phyloP scores from a whole-genome alignment of 2,329 filamentous ascomycete species.

The Aspergillus carbonarius region DNA sequence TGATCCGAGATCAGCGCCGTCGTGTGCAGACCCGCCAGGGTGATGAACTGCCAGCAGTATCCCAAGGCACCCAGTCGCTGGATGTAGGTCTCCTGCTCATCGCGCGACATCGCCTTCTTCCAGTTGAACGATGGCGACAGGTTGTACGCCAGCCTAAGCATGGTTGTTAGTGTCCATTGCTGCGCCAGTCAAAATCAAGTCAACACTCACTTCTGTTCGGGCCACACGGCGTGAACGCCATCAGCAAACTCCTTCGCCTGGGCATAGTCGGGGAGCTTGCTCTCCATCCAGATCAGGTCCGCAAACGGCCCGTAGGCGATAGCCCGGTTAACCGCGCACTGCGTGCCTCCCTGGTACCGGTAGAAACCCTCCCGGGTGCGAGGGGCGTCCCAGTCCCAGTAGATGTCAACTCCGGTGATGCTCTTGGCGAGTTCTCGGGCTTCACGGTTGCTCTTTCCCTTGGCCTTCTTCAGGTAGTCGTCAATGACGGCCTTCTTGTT shows the following conservation, averaged over 20 bases:
- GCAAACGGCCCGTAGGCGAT: constrained; percentile 90
- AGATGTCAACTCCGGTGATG: constrained; percentile 75
- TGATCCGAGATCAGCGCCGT: constrained; percentile 88
- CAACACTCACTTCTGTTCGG: constrained; percentile 81
- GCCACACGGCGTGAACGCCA: constrained; percentile 91
- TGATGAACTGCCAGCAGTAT: constrained; percentile 99
- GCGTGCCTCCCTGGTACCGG: constrained; percentile 84
- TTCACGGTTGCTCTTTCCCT: constrained; percentile 84
- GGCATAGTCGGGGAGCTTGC: constrained; percentile 85
- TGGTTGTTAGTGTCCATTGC: constrained; percentile 15
- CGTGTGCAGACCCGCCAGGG: constrained; percentile 93
- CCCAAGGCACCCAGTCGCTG: constrained; percentile 78
- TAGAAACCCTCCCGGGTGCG: constrained; percentile 95
- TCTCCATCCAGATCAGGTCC: constrained; percentile 99
- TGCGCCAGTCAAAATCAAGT: neutral
- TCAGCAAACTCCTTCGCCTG: constrained; percentile 93
- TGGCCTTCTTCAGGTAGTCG: constrained; percentile 65
- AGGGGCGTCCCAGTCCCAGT: constrained; percentile 94
- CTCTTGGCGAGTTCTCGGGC: constrained; percentile 74
- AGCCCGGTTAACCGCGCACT: constrained; percentile 86
- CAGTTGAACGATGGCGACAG: constrained; percentile 99
- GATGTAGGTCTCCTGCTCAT: constrained; percentile 97
- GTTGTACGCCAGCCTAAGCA: constrained; percentile 83
- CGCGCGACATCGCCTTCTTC: constrained; percentile 91
- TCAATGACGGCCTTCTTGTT: constrained; percentile 68